These are phyloP conservation scores for Candida koratica DNA, from an alignment of 805 yeast species.

Conservation along the genomic window DNA sequence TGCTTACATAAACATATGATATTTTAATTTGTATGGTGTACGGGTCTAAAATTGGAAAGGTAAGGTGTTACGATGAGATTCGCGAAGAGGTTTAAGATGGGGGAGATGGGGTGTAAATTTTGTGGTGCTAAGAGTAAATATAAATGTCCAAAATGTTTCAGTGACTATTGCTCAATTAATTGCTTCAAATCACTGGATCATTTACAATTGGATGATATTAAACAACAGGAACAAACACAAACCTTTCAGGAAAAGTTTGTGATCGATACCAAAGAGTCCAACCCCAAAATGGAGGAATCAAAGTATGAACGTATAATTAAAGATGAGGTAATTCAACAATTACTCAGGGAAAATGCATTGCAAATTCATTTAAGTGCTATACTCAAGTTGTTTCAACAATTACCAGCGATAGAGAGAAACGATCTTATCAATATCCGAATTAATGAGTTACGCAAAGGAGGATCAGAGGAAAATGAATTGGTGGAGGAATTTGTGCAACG, in stretches of 20 bases:
- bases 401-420: constrained; percentile 44
- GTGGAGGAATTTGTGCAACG: constrained; percentile 65
- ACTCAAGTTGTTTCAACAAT: constrained; percentile 16
- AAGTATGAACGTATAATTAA: constrained; percentile 26
- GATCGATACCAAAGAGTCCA: no score
- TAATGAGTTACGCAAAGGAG: constrained; percentile 57
- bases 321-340: constrained; percentile 42
- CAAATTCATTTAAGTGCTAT: constrained; percentile 53
- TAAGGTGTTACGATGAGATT: no score
- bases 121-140: constrained; percentile 45
- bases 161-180: constrained; percentile 50
- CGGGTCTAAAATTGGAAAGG: no score
- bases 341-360: constrained; percentile 51
- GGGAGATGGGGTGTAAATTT: constrained; percentile 30
- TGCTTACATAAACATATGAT: no score
- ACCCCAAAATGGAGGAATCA: no score
- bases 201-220: constrained; percentile 6
- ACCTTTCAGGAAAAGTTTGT: no score
- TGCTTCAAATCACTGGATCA: constrained; percentile 47
- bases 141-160: constrained; percentile 52
- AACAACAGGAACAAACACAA: not conserved
- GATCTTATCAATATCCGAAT: constrained; percentile 62
- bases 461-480: constrained; percentile 59
- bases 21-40: not conserved
- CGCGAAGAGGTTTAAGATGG: not conserved